These are phyloP conservation scores for Neofusicoccum sp. DNA, from an alignment of 2,329 filamentous ascomycete genomes.

Conservation along the genomic window DNA sequence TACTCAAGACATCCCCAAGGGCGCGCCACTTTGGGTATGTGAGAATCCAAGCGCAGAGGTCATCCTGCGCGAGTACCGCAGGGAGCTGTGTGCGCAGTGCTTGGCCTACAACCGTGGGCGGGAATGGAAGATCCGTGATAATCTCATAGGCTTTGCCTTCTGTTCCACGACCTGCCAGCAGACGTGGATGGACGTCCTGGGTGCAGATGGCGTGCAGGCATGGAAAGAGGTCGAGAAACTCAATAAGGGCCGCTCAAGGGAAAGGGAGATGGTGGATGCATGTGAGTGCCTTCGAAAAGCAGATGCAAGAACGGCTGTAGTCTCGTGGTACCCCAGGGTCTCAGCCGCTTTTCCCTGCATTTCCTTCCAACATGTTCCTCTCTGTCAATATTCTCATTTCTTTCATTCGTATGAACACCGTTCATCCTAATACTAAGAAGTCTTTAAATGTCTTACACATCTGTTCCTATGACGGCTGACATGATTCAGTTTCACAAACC, in stretches of 20 bases:
- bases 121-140: conserved; percentile 42
- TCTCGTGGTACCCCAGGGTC: no score
- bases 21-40: conserved; percentile 41
- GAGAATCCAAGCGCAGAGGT: conserved; percentile 44
- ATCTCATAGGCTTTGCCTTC: conserved; percentile 45
- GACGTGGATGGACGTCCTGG: conserved; percentile 36
- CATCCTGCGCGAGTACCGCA: conserved; percentile 49
- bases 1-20: conserved; percentile 34
- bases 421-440: no score
- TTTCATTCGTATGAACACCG: no score
- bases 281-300: neutral
- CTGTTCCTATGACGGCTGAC: neutral
- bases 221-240: conserved; percentile 40
- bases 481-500: neutral
- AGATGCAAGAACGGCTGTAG: no score
- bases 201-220: conserved; percentile 31
- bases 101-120: conserved; percentile 50
- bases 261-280: conserved; percentile 30
- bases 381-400: neutral
- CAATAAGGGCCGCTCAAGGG: conserved; percentile 33
- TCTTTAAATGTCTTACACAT: neutral
- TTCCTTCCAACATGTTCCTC: neutral
- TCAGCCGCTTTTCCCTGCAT: no score
- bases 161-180: conserved; percentile 42
- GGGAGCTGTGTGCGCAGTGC: conserved; percentile 53